Evolutionary conservation across 2,329 filamentous ascomycete species (phyloP).

Genomic region (Pestalotiopsis fici): DNA sequence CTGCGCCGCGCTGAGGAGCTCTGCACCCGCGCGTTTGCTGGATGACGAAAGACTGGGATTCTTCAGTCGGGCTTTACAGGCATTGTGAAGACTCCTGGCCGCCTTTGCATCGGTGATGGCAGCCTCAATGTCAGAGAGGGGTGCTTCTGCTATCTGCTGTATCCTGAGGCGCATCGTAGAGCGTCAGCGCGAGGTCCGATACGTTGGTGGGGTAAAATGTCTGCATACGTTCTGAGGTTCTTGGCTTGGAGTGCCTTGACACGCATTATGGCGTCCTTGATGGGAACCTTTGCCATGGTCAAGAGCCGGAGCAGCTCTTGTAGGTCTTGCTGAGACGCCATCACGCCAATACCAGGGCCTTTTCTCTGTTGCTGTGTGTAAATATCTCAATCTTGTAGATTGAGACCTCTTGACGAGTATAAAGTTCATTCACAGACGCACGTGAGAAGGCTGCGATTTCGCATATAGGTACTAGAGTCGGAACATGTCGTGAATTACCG

Average conservation of each 20-base stretch:
- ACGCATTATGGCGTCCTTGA: slow-evolving; percentile 60
- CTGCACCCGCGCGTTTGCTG: slow-evolving; percentile 33
- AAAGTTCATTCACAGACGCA: not conserved
- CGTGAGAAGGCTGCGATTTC: not conserved
- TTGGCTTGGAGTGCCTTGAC: slow-evolving; percentile 58
- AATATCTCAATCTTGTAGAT: not conserved
- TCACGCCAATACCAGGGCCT: slow-evolving; percentile 25
- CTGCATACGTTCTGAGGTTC: slow-evolving; percentile 55
- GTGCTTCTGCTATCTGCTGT: slow-evolving; percentile 53
- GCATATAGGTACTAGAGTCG: not conserved
- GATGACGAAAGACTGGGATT: slow-evolving; percentile 22
- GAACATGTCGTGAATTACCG: not conserved
- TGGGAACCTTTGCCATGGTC: slow-evolving; percentile 57
- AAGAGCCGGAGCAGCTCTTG: slow-evolving; percentile 63
- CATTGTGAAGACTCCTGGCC: slow-evolving; percentile 51
- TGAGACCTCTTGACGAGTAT: not conserved
- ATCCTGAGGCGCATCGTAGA: slow-evolving; percentile 40
- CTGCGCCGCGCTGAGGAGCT: slow-evolving; percentile 18
- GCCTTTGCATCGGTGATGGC: slow-evolving; percentile 50
- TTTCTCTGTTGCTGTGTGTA: not conserved
- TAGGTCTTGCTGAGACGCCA: slow-evolving; percentile 60
- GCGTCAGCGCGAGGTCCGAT: not conserved
- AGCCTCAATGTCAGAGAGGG: slow-evolving; percentile 42
- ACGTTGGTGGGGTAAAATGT: not conserved
- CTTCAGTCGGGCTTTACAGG: slow-evolving; percentile 56